Conservation (phyloP, 257 asterid species). For the Euphrasia confusa region DNA sequence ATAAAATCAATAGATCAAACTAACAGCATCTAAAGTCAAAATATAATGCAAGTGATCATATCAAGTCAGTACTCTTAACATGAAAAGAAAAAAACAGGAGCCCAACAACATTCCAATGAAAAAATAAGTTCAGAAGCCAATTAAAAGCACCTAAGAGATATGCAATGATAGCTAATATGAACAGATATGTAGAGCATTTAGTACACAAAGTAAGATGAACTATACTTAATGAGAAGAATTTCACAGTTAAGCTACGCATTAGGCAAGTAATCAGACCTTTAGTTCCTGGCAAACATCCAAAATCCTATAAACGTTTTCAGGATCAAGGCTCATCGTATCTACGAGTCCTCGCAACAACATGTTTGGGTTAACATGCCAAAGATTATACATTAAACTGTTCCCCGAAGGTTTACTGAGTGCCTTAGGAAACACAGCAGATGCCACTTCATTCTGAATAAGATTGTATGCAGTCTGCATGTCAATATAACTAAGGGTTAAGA, state of each 20-base stretch:
- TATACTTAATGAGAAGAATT: constrained; percentile 4
- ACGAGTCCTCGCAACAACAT: constrained; percentile 71
- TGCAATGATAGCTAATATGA: neutral
- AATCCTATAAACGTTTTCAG: constrained; percentile 48
- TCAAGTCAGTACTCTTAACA: neutral
- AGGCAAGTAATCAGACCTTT: constrained; percentile 49
- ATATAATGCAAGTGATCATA: neutral
- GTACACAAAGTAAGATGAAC: constrained; percentile 2
- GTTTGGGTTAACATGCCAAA: constrained; percentile 73
- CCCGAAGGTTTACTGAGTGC: constrained; percentile 46
- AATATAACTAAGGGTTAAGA: constrained; percentile 23
- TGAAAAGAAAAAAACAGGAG: constrained; percentile 5
- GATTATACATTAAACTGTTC: constrained; percentile 41
- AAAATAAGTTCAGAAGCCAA: constrained; percentile 7
- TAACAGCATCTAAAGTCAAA: neutral
- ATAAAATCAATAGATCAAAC: constrained; percentile 7
- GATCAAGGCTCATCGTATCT: constrained; percentile 62
- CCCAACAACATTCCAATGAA: neutral
- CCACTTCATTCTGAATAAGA: constrained; percentile 77
- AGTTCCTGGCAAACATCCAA: constrained; percentile 81
- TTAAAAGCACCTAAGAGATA: constrained; percentile 5
- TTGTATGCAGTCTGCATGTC: constrained; percentile 79
- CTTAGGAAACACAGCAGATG: constrained; percentile 56
- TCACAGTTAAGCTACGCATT: constrained; percentile 9
- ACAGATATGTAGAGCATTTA: constrained; percentile 1